These are phyloP conservation scores for Tylopilus intermedius DNA, from an alignment of 768 basidiomycete genomes.

Conservation along the genomic window DNA sequence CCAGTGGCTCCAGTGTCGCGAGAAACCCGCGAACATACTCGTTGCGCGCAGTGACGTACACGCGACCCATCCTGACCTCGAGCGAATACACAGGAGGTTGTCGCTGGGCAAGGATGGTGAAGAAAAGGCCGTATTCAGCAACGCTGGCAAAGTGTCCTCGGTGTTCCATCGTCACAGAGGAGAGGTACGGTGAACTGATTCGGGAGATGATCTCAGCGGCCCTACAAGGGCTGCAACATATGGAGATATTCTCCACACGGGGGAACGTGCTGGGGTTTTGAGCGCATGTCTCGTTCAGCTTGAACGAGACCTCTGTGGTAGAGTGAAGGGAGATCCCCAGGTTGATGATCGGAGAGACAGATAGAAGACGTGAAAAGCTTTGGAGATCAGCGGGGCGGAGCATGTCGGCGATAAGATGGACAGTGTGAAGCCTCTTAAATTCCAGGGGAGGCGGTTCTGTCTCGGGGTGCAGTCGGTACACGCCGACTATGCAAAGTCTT, in stretches of 20 bases:
- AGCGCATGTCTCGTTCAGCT: background rate
- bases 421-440: slow-evolving; percentile 8
- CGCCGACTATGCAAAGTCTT: slow-evolving; percentile 4
- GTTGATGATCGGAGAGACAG: slow-evolving; percentile 3
- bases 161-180: slow-evolving; percentile 5
- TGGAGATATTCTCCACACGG: slow-evolving; percentile 1
- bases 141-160: background rate
- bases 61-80: slow-evolving; percentile 5
- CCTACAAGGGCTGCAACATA: slow-evolving; percentile 4
- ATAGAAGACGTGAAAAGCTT: slow-evolving; percentile 7
- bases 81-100: slow-evolving; percentile 1
- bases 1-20: slow-evolving; percentile 1
- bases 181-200: slow-evolving; percentile 11
- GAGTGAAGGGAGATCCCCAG: slow-evolving; percentile 7
- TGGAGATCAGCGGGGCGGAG: slow-evolving; percentile 7
- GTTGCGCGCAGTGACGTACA: background rate
- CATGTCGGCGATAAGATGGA: slow-evolving; percentile 6
- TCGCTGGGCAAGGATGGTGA: slow-evolving; percentile 5
- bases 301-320: slow-evolving; percentile 1
- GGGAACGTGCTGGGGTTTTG: background rate
- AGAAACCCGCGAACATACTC: slow-evolving; percentile 8
- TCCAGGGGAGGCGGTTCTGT: background rate
- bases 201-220: slow-evolving; percentile 6
- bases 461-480: slow-evolving; percentile 1
- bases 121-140: slow-evolving; percentile 2